These are phyloP conservation scores for Amanita muscaria DNA, from an alignment of 768 basidiomycete species.

Conservation along the genomic window DNA sequence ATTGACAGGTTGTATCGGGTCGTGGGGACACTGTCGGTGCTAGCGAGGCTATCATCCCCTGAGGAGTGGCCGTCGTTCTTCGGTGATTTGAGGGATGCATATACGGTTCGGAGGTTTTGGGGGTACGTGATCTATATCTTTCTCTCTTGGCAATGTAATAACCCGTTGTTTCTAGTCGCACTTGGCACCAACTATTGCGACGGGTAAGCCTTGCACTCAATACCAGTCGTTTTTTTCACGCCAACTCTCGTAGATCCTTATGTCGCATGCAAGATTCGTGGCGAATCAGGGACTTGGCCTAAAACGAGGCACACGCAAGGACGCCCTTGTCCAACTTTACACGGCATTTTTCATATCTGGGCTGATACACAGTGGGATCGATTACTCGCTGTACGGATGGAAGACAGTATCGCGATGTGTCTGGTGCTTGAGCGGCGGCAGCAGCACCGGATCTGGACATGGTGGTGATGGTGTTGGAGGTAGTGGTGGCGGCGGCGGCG, in stretches of 20 bases:
- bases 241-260: neutral
- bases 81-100: constrained; percentile 14
- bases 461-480: neutral
- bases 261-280: constrained; percentile 9
- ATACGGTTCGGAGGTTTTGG: constrained; percentile 18
- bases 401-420: neutral
- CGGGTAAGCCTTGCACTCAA: constrained; percentile 10
- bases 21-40: constrained; percentile 10
- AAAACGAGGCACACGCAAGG: constrained; percentile 8
- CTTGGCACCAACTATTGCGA: constrained; percentile 20
- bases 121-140: constrained; percentile 10
- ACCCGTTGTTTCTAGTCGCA: constrained; percentile 11
- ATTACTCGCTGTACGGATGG: constrained; percentile 22
- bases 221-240: neutral
- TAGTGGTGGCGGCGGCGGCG: constrained; percentile 12
- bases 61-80: constrained; percentile 19
- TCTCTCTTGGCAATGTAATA: neutral
- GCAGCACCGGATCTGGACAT: constrained; percentile 2
- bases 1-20: constrained; percentile 14
- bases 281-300: constrained; percentile 7
- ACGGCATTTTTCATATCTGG: constrained; percentile 26
- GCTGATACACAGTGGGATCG: constrained; percentile 24
- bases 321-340: constrained; percentile 14
- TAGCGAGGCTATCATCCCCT: constrained; percentile 14
- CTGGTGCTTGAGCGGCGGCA: neutral